A percentile compares a stretch with the other conserved stretches of the same genome.
These are phyloP conservation scores for Pleurotus tuoliensis DNA, from an alignment of 768 basidiomycete species.

Conservation along the genomic window DNA sequence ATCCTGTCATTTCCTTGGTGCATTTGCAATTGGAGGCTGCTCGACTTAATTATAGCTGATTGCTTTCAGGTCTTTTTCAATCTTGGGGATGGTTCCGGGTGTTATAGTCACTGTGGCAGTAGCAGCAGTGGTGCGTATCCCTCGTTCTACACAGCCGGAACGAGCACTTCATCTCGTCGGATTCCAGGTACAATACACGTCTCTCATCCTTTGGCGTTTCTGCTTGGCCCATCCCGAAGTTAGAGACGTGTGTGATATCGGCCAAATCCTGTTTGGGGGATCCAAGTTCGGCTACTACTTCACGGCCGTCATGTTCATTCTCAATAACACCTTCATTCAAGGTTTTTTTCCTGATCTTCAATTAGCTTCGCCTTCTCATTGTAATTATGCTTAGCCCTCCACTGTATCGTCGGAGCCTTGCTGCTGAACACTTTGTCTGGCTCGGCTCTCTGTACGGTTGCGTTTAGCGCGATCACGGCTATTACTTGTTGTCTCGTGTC, in stretches of 20 bases:
- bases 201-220: slow-evolving; percentile 43
- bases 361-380: not conserved
- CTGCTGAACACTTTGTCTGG: slow-evolving; percentile 42
- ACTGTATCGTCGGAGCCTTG: slow-evolving; percentile 42
- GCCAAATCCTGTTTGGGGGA: slow-evolving; percentile 41
- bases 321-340: slow-evolving; percentile 56
- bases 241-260: slow-evolving; percentile 49
- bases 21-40: not conserved
- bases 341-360: slow-evolving; percentile 20
- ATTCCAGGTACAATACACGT: slow-evolving; percentile 37
- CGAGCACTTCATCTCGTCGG: too few species aligned
- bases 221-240: slow-evolving; percentile 46
- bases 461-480: slow-evolving; percentile 30
- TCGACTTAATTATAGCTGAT: not conserved
- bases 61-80: slow-evolving; percentile 35
- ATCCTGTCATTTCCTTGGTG: slow-evolving; percentile 36
- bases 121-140: slow-evolving; percentile 16
- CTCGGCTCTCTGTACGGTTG: slow-evolving; percentile 36
- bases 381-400: slow-evolving; percentile 29
- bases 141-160: too few species aligned
- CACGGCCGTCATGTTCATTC: slow-evolving; percentile 47
- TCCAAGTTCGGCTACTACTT: slow-evolving; percentile 44
- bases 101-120: slow-evolving; percentile 37
- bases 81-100: slow-evolving; percentile 40
- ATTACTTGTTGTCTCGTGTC: slow-evolving; percentile 37